Conservation (phyloP, 805 yeast genomes). For the Candida gorgasii region DNA sequence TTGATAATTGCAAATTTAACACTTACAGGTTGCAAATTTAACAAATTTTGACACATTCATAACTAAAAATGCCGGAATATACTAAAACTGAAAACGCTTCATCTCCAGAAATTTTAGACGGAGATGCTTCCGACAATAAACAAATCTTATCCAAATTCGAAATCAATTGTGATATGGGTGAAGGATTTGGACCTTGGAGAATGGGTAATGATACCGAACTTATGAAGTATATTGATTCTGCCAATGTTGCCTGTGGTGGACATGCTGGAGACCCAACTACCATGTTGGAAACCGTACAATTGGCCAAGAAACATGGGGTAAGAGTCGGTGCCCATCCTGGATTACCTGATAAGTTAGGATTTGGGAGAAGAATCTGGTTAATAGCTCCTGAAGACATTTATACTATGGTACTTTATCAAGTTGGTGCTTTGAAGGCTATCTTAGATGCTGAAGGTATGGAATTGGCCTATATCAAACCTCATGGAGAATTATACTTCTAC, state of each 20-base stretch:
- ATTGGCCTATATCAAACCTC: slow-evolving; percentile 36
- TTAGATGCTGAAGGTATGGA: slow-evolving; percentile 34
- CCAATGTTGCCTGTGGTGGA: slow-evolving; percentile 43
- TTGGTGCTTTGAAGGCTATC: slow-evolving; percentile 40
- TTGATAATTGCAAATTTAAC: no score
- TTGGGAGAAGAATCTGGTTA: slow-evolving; percentile 39
- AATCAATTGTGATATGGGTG: slow-evolving; percentile 38
- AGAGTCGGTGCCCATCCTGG: slow-evolving; percentile 44
- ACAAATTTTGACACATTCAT: no score
- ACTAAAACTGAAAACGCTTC: slow-evolving; percentile 8
- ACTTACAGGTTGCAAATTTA: no score
- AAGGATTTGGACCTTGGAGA: slow-evolving; percentile 38
- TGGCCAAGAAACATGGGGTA: slow-evolving; percentile 35
- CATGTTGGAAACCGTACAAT: slow-evolving; percentile 32
- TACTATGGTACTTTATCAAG: slow-evolving; percentile 36
- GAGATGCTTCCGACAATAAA: slow-evolving; percentile 14
- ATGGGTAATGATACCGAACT: slow-evolving; percentile 42
- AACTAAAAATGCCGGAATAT: slow-evolving; percentile 4
- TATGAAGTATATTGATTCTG: slow-evolving; percentile 40
- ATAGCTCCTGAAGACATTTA: slow-evolving; percentile 38
- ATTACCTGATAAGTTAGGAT: slow-evolving; percentile 38
- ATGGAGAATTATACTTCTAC: slow-evolving; percentile 40
- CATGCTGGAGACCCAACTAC: slow-evolving; percentile 42
- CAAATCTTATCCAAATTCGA: slow-evolving; percentile 24
- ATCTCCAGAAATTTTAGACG: slow-evolving; percentile 13